These are phyloP conservation scores for Diaporthe sp. DNA, from an alignment of 2,329 filamentous ascomycete genomes.

Conservation along the genomic window DNA sequence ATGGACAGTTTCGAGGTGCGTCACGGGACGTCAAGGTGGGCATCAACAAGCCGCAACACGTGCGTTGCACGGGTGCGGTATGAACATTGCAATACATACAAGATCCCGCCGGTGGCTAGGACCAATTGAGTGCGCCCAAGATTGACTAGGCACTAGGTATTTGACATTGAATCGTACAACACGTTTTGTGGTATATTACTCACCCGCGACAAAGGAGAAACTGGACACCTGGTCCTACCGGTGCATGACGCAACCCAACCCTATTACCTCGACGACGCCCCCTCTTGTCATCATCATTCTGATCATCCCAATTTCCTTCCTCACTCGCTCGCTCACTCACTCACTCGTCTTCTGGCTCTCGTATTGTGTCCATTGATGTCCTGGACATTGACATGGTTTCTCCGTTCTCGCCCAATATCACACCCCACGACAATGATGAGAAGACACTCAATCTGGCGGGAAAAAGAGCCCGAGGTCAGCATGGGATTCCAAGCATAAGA, in stretches of 20 bases:
- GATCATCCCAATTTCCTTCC: neutral
- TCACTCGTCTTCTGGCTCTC: conserved; percentile 33
- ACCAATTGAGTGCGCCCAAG: neutral
- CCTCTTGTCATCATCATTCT: neutral
- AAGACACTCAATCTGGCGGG: conserved; percentile 39
- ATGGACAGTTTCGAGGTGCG: too few relatives aligned
- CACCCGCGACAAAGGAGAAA: neutral
- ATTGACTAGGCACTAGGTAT: conserved; percentile 23
- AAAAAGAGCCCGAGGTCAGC: conserved; percentile 5
- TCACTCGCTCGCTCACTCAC: neutral
- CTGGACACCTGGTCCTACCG: conserved; percentile 16
- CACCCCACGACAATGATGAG: conserved; percentile 42
- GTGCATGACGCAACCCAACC: neutral
- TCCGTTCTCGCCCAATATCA: conserved; percentile 39
- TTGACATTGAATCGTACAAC: conserved; percentile 20
- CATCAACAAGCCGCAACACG: neutral
- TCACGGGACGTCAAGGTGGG: neutral
- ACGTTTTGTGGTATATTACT: conserved; percentile 25
- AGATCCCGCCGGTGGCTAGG: neutral
- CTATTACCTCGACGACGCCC: conserved; percentile 7
- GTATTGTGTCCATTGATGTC: conserved; percentile 40
- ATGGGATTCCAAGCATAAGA: neutral
- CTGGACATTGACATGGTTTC: conserved; percentile 29
- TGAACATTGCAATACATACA: neutral
- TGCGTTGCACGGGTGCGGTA: neutral